Evolutionary conservation across 2,329 filamentous ascomycete species (phyloP).

Genomic region (Colletotrichum lindemuthianum): DNA sequence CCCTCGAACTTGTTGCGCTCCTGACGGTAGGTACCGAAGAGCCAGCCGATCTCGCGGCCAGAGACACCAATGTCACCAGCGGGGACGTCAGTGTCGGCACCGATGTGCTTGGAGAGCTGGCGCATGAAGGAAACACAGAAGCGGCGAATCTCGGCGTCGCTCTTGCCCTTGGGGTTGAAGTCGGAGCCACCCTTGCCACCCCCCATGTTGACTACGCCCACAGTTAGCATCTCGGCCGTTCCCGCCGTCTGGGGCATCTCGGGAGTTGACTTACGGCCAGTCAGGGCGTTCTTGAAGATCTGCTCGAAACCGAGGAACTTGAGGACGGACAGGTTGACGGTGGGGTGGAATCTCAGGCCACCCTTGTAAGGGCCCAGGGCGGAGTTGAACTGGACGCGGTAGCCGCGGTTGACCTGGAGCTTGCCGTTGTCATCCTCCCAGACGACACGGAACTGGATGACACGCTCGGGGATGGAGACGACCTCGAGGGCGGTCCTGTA

Average conservation of each 20-base stretch:
- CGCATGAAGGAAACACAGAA: slow-evolving; percentile 98
- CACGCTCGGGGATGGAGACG: slow-evolving; percentile 89
- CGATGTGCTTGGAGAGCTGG: slow-evolving; percentile 95
- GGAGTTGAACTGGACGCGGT: slow-evolving; percentile 99
- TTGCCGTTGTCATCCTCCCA: slow-evolving; percentile 96
- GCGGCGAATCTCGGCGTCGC: slow-evolving; percentile 94
- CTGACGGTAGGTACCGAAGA: slow-evolving; percentile 94
- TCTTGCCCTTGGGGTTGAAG: slow-evolving; percentile 99
- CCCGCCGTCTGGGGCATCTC: neutral
- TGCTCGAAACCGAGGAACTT: slow-evolving; percentile 99
- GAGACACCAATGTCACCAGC: slow-evolving; percentile 97
- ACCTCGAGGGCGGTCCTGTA: slow-evolving; percentile 92
- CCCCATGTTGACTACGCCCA: slow-evolving; percentile 80
- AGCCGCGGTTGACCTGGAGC: slow-evolving; percentile 94
- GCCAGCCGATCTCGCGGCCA: slow-evolving; percentile 90
- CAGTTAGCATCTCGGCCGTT: slow-evolving; percentile 33
- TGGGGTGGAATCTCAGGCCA: slow-evolving; percentile 92
- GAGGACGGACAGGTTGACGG: slow-evolving; percentile 77
- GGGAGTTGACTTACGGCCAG: slow-evolving; percentile 74
- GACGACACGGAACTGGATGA: slow-evolving; percentile 96
- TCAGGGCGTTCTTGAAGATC: slow-evolving; percentile 99
- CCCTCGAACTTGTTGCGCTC: slow-evolving; percentile 93
- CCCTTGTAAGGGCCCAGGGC: slow-evolving; percentile 98
- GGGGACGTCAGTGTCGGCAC: slow-evolving; percentile 93
- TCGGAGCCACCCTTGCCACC: slow-evolving; percentile 98